phyloP scores from a whole-genome alignment of 306 rosid species.

The Dalbergia cultrata region DNA sequence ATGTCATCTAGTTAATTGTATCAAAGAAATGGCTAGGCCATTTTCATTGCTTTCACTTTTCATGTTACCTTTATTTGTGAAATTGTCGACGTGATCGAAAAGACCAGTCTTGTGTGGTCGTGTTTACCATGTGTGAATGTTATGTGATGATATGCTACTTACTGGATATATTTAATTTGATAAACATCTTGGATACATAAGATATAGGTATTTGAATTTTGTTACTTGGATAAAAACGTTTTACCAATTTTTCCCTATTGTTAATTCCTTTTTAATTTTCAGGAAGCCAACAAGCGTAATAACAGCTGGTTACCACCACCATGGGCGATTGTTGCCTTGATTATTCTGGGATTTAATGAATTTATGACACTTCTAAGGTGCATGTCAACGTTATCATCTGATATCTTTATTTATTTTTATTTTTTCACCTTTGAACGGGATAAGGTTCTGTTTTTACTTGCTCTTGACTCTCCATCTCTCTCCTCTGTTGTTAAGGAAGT shows the following conservation, averaged over 20 bases:
- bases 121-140: conserved; percentile 1
- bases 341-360: conserved; percentile 87
- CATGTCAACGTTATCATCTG: not conserved
- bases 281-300: conserved; percentile 88
- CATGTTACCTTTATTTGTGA: not conserved
- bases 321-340: conserved; percentile 88
- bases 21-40: conserved; percentile 26
- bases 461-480: conserved; percentile 5
- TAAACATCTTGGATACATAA: conserved; percentile 18
- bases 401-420: conserved; percentile 8
- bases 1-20: conserved; percentile 10
- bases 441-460: conserved; percentile 5
- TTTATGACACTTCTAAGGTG: conserved; percentile 89
- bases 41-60: conserved; percentile 12
- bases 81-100: not conserved
- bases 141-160: not conserved
- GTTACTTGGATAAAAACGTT: not conserved
- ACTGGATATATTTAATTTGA: conserved; percentile 24
- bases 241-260: conserved; percentile 10
- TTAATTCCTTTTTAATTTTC: conserved; percentile 45
- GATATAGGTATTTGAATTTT: not conserved
- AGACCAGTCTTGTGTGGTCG: not conserved
- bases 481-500: conserved; percentile 5
- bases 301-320: conserved; percentile 97
- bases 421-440: conserved; percentile 2